Evolutionary conservation across 2,329 filamentous ascomycete species (phyloP).

Genomic region (Neofusicoccum sp.): DNA sequence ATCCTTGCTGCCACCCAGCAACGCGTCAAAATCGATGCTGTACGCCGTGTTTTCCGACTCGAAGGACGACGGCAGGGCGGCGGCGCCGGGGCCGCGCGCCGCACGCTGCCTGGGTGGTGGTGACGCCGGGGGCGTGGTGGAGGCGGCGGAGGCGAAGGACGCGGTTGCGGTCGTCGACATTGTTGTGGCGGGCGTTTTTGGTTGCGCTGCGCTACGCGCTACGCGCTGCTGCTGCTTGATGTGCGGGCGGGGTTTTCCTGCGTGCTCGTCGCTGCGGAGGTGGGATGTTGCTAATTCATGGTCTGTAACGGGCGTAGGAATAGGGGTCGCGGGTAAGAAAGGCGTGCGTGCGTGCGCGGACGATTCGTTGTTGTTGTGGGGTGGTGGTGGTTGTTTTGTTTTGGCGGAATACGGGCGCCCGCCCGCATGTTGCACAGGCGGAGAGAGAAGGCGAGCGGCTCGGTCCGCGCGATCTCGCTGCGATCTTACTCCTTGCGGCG

Average conservation of each 20-base stretch:
- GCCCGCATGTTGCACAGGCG: not conserved
- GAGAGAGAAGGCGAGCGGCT: not conserved
- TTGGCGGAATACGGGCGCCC: not conserved
- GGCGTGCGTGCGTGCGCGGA: not conserved
- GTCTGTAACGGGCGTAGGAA: not conserved
- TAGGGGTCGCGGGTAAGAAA: not conserved
- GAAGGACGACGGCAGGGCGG: not conserved
- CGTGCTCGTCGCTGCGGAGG: no score
- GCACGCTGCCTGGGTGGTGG: no score
- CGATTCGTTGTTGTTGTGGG: not conserved
- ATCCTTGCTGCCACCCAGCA: constrained; percentile 33
- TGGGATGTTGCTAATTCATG: no score
- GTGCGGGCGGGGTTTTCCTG: no score
- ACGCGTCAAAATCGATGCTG: constrained; percentile 39
- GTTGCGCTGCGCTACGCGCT: no score
- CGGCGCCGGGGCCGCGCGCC: not conserved
- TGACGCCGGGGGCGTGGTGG: no score
- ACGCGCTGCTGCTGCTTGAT: no score
- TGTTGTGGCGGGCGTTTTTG: no score
- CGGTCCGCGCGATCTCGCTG: constrained; percentile 7
- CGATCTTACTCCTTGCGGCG: not conserved
- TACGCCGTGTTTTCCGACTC: constrained; percentile 24
- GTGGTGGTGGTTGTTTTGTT: constrained; percentile 6
- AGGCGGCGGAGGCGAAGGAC: no score
- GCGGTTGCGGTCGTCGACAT: no score